Conservation (phyloP, 371 early-diverging fungal species). For the Apophysomyces variabilis region DNA sequence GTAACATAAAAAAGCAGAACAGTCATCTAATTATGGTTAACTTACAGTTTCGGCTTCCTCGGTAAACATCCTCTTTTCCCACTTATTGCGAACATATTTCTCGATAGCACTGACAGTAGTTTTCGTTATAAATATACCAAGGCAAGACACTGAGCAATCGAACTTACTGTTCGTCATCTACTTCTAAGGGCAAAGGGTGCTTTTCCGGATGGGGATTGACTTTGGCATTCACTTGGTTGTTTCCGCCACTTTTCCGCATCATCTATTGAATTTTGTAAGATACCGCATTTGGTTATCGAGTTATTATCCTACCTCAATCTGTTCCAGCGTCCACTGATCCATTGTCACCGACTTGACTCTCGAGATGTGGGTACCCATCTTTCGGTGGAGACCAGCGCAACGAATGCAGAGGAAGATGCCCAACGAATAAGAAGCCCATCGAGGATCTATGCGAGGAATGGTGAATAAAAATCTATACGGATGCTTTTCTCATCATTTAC, state of each 20-base stretch:
- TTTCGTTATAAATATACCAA: background rate
- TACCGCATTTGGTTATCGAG: background rate
- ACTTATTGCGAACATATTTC: conserved; percentile 91
- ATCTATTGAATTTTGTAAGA: conserved; percentile 21
- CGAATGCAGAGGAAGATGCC: conserved; percentile 95
- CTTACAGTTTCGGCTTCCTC: conserved; percentile 30
- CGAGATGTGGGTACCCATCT: conserved; percentile 92
- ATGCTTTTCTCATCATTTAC: conserved; percentile 41
- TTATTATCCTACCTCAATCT: conserved; percentile 73
- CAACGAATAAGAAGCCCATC: conserved; percentile 94
- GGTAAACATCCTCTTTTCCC: conserved; percentile 83
- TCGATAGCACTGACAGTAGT: conserved; percentile 73
- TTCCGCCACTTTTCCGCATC: conserved; percentile 79
- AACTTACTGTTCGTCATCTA: conserved; percentile 68
- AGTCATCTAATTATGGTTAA: background rate
- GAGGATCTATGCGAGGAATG: conserved; percentile 71
- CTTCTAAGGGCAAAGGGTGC: conserved; percentile 66
- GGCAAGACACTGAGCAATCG: background rate
- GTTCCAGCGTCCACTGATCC: conserved; percentile 94
- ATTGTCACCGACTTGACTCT: conserved; percentile 91
- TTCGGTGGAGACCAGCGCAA: conserved; percentile 91
- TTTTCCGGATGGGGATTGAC: conserved; percentile 73
- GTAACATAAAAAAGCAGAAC: background rate
- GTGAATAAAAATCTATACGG: background rate
- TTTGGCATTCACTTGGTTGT: conserved; percentile 78